Evolutionary conservation across 495 filamentous ascomycete species (phyloP).

Genomic region (Aspergillus sparsus): DNA sequence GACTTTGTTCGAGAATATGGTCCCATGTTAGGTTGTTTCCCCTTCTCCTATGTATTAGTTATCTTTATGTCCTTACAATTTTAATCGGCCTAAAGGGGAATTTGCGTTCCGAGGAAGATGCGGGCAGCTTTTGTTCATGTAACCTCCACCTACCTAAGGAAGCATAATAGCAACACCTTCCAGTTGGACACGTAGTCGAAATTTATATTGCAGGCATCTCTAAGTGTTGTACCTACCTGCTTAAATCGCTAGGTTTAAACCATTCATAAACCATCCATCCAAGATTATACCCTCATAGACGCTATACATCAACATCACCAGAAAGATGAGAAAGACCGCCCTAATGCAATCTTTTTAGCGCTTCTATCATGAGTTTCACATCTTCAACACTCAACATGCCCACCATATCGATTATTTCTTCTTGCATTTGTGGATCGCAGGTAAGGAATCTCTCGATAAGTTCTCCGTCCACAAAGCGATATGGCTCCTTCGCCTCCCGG

Average conservation of each 20-base stretch:
- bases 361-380: conserved; percentile 71
- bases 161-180: too few species aligned
- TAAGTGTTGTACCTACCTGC: neutral
- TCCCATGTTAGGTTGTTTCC: too few species aligned
- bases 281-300: neutral
- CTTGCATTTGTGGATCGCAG: conserved; percentile 60
- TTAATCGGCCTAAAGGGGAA: conserved; percentile 1
- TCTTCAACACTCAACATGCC: conserved; percentile 62
- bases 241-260: neutral
- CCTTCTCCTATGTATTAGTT: neutral
- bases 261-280: neutral
- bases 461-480: conserved; percentile 90
- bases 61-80: neutral
- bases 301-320: neutral
- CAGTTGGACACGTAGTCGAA: too few species aligned
- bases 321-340: neutral
- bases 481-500: conserved; percentile 72
- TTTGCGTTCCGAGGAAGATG: neutral
- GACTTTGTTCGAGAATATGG: neutral
- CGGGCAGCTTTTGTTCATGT: too few species aligned
- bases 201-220: too few species aligned
- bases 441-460: conserved; percentile 84
- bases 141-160: too few species aligned
- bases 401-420: conserved; percentile 62
- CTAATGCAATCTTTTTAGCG: conserved; percentile 66